Percentiles rank a stretch among this genome's conserved stretches.
Conservation (phyloP, 306 rosid genomes). For the Corylus americana region DNA sequence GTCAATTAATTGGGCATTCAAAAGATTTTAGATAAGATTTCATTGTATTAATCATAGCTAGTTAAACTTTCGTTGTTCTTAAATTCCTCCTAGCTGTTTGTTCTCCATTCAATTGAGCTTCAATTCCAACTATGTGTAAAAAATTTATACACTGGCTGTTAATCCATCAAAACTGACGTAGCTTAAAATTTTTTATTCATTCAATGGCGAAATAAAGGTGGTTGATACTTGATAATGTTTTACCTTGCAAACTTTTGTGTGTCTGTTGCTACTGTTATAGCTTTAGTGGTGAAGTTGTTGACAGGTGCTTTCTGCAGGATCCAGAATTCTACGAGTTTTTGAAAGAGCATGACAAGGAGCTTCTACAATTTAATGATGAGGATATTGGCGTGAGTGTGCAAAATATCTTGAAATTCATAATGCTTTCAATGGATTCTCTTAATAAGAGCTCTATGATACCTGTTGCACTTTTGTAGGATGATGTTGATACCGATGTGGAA, state of each 20-base stretch:
- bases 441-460: conserved; percentile 5
- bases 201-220: conserved; percentile 2
- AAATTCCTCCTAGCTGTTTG: too few relatives aligned
- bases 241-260: neutral
- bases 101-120: too few relatives aligned
- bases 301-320: conserved; percentile 53
- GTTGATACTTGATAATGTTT: conserved; percentile 19
- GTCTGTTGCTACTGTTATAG: conserved; percentile 2
- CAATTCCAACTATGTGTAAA: too few relatives aligned
- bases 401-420: neutral
- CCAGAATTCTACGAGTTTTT: conserved; percentile 80
- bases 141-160: too few relatives aligned
- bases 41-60: too few relatives aligned
- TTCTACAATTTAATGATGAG: conserved; percentile 74
- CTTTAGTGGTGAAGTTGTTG: conserved; percentile 26
- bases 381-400: conserved; percentile 60
- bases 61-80: too few relatives aligned
- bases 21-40: too few relatives aligned
- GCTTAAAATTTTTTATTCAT: neutral
- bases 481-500: conserved; percentile 50
- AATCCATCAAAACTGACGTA: too few relatives aligned
- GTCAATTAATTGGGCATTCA: too few relatives aligned
- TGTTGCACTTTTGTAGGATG: conserved; percentile 52
- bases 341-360: conserved; percentile 75
- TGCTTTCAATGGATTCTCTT: neutral